Evolutionary conservation across 2,329 filamentous ascomycete genomes (phyloP), one percentile per base, ranked within the genome.

Genomic region (Colletotrichum graminicola): DNA sequence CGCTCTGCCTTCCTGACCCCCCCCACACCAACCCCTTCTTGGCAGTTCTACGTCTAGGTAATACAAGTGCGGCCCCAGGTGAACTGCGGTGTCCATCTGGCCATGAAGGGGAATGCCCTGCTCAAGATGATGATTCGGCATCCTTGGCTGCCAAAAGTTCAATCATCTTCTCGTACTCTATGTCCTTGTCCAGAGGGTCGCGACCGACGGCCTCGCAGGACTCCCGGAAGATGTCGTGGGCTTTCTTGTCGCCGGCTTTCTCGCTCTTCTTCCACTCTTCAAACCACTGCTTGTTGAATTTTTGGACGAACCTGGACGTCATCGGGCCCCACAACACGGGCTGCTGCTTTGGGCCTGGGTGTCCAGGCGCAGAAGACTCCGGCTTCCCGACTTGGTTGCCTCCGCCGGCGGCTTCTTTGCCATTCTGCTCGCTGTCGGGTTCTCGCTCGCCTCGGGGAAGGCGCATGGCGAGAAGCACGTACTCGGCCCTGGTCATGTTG

Each of bases 401-500:
- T 43, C n/a, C 21, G 54, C 43, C 39, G 8, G 54, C 32, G 32
- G 45, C 41, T n/a, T 74, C 69, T 51, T 68, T 68, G 51, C 66
- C 57, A 18, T 62, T 69, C 23, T 73, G 63, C 18, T 82, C 79
- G 36, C 72, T 74, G 59, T 79, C 77, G 6, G 78, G 77, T 52
- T 81, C 80, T 45, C 77, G 79, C 36, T 81, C 80, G 10, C 79
- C 79, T 60, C 85, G 85, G 0, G 90, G 90, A 18, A 93, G 82
- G 59, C 89, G 86, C 90, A 92, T 92, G 14, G 90, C 90, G 36
- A 92, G 81, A 29, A 92, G 80, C 5, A 92, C 84, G 76, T 92
- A 92, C 78, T 92, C 90, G 18, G 89, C 90, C 43, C 91, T 85
- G 11, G 89, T 92, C 86, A 90, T 91, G 73, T 88, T 90, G 71